Evolutionary conservation across 2,329 filamentous ascomycete species (phyloP), one percentile per base, ranked within the genome.

Genomic region (Verticillium klebahnii): DNA sequence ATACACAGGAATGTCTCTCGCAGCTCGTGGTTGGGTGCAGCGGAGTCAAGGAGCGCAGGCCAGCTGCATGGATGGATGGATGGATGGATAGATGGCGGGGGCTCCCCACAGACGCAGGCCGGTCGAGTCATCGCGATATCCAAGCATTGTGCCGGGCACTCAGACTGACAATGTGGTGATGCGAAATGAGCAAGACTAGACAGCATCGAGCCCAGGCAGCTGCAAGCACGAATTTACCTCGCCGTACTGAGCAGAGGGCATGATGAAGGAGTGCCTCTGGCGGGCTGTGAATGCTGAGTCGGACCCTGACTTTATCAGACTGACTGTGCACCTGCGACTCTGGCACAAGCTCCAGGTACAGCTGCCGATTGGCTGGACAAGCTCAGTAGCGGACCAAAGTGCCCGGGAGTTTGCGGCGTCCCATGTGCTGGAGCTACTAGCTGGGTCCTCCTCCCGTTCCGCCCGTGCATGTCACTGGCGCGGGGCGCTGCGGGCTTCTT

Each of bases 401-500:
- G 11, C 55, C 55, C 55, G 32, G 55, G 29, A 37, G 34, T 57
- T n/a, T 7, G 19, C 31, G 31, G 55, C 55, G 54, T n/a, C 25
- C 39, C 39, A n/a, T 45, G 39, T 19, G 11, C n/a, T 12, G n/a
- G n/a, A 25, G 45, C n/a, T 52, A n/a, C 17, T 52, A n/a, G n/a
- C n/a, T 52, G 19, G 6, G 8, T 17, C 7, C 45, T 8, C 19
- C n/a, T 23, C 19, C 45, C n/a, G 40, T 29, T 29, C n/a, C 14
- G 14, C 40, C 40, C 45, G 45, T 52, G 19, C 19, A 52, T 52
- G 45, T 29, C 45, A 52, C 45, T 32, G 45, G 45, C 40, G 50
- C 52, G 45, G 45, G 45, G 45, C 45, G 45, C 19, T 55, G 59
- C 57, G 60, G 45, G 45, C 45, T 52, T 52, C 45, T 58, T 64